Evolutionary conservation across 306 rosid genomes (phyloP).

Genomic region (Ceratonia siliqua): DNA sequence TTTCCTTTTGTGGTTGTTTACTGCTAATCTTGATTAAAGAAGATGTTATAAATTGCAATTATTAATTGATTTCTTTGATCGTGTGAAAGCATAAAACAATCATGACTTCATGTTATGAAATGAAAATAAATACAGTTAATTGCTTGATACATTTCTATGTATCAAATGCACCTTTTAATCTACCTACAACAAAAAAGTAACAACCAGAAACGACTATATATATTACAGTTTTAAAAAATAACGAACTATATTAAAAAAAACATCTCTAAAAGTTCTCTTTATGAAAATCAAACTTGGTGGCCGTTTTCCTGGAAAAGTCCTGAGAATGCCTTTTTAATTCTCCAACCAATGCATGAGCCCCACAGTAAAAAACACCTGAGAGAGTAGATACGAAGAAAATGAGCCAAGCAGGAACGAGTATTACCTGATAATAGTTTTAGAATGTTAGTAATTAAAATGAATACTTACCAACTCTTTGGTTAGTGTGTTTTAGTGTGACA

Average conservation of each 20-base stretch:
- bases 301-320: slow-evolving; percentile 74
- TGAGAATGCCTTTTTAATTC: slow-evolving; percentile 62
- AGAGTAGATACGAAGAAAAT: background rate
- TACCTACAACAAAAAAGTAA: slow-evolving; percentile 17
- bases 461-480: slow-evolving; percentile 73
- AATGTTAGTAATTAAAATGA: too few relatives aligned
- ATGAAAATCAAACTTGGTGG: slow-evolving; percentile 90
- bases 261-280: slow-evolving; percentile 82
- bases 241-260: background rate
- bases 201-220: slow-evolving; percentile 22
- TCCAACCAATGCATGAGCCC: slow-evolving; percentile 68
- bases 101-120: background rate
- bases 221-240: slow-evolving; percentile 17
- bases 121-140: background rate
- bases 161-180: too few relatives aligned
- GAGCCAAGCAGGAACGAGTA: background rate
- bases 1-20: background rate
- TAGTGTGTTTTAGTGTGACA: slow-evolving; percentile 55
- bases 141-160: background rate
- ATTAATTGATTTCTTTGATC: background rate
- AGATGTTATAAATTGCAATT: background rate
- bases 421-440: too few relatives aligned
- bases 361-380: slow-evolving; percentile 89
- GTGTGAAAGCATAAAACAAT: background rate
- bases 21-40: background rate